Base-by-base conservation (phyloP, 768 basidiomycete genomes). In the Mycena venus region DNA sequence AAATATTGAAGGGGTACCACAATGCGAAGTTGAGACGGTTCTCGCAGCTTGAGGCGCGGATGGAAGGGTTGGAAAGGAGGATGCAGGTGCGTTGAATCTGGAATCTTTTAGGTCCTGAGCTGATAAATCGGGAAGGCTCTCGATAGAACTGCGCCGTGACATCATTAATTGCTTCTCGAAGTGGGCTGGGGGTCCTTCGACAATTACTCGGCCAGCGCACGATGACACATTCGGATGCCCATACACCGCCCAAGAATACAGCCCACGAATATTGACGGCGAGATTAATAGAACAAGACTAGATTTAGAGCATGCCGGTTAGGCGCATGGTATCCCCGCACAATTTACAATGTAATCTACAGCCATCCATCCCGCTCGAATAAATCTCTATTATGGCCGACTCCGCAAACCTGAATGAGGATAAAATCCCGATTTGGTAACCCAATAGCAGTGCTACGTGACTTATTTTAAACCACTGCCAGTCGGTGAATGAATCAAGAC, bases 1-100 rank as follows among this genome's bases (percentile, higher is more conserved):
- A 47, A 40, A 67, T 76, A 61, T 70, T 80, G 68, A 66, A 68
- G 53, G 73, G 56, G 25, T 78, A 75, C 56, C 79, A 80, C 29
- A 76, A 78, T 38, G 68, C 75, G 47, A 77, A 77, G 49, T 40
- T 76, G 25, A 64, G 68, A 62, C 51, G 74, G 34, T 67, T 79
- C 23, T 34, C 69, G 32, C 68, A 73, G 60, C 68, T 78, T 19
- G 75, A 73, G 42, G 36, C 53, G 42, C 11, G 55, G 23, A 71
- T 71, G 51, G 55, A 64, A 15, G 62, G 55, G 55, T 15, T 71
- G 9, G 70, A 71, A 32, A 44, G 51, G 62, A 42, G 70, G 29
- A 65, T 65, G 42, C 62, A 71, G 70, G 70, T 71, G 34, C 7
- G 69, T 63, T 49, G 47, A 12, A 49, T 49, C n/a, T 25, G 23